These are phyloP conservation scores for Stephanodiscus triporus DNA, from an alignment of 108 stramenopile genomes.

Conservation along the genomic window DNA sequence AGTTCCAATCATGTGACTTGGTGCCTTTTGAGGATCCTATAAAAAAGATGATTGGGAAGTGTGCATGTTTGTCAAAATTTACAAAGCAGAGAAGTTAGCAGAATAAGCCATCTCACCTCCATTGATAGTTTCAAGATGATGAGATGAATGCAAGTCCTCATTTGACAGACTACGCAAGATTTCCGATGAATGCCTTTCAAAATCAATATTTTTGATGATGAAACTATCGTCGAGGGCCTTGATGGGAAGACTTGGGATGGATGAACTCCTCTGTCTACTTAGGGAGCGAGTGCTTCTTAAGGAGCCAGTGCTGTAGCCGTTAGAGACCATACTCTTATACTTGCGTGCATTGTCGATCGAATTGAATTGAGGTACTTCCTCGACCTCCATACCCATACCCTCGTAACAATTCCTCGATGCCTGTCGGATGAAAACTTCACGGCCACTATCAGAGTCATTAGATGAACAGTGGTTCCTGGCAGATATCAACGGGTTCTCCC, in stretches of 20 bases:
- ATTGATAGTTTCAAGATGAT: constrained; percentile 39
- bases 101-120: constrained; percentile 20
- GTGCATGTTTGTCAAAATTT: neutral
- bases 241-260: constrained; percentile 11
- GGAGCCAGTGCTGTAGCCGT: neutral
- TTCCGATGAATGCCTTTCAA: constrained; percentile 40
- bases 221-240: constrained; percentile 50
- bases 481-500: constrained; percentile 25
- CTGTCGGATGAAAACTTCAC: constrained; percentile 45
- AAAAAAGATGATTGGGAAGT: neutral
- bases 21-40: constrained; percentile 6
- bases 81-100: neutral
- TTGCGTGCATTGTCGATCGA: constrained; percentile 42
- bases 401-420: constrained; percentile 47
- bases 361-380: constrained; percentile 20
- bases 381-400: constrained; percentile 54
- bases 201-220: constrained; percentile 38
- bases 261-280: constrained; percentile 21
- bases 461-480: constrained; percentile 2
- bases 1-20: constrained; percentile 21
- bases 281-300: constrained; percentile 23
- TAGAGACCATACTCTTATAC: constrained; percentile 39
- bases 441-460: neutral
- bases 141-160: constrained; percentile 48
- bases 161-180: constrained; percentile 49